These are phyloP conservation scores for Fusarium sp. DNA, from an alignment of 2,329 filamentous ascomycete genomes.

Conservation along the genomic window DNA sequence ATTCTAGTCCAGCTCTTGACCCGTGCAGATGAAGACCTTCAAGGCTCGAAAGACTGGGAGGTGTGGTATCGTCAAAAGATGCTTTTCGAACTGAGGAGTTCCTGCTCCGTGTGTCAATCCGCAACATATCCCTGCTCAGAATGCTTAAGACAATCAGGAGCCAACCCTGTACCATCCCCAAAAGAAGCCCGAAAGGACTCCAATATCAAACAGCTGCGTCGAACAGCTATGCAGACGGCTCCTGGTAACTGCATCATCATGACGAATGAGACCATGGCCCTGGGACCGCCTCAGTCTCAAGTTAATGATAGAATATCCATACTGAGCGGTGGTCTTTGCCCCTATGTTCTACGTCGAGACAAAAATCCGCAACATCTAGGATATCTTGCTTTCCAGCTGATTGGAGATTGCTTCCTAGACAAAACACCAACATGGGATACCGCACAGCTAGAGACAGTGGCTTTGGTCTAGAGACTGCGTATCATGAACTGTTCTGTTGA, in stretches of 20 bases:
- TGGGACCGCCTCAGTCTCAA: slow-evolving; percentile 22
- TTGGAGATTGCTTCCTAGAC: slow-evolving; percentile 32
- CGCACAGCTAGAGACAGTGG: slow-evolving; percentile 6
- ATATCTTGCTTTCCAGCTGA: slow-evolving; percentile 8
- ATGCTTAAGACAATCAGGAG: neutral
- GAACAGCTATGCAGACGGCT: slow-evolving; percentile 16
- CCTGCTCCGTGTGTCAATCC: slow-evolving; percentile 7
- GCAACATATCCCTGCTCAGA: slow-evolving; percentile 1
- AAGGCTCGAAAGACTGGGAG: neutral
- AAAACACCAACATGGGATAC: slow-evolving; percentile 9
- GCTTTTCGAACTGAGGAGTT: slow-evolving; percentile 1
- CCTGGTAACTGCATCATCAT: slow-evolving; percentile 27
- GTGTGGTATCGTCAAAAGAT: slow-evolving; percentile 6
- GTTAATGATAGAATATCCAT: slow-evolving; percentile 24
- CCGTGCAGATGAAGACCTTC: neutral
- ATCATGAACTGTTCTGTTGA: neutral
- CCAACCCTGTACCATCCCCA: neutral
- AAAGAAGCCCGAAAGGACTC: slow-evolving; percentile 4
- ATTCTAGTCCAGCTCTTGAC: slow-evolving; percentile 18
- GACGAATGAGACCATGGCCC: slow-evolving; percentile 15
- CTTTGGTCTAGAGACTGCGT: slow-evolving; percentile 13
- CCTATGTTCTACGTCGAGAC: slow-evolving; percentile 24
- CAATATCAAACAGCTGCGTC: neutral
- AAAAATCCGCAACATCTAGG: neutral
- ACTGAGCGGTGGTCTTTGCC: slow-evolving; percentile 33